A percentile compares a stretch with the other conserved stretches of the same genome.
Conservation (phyloP, 352 stramenopile species). For the Globisporangium mamillatum region DNA sequence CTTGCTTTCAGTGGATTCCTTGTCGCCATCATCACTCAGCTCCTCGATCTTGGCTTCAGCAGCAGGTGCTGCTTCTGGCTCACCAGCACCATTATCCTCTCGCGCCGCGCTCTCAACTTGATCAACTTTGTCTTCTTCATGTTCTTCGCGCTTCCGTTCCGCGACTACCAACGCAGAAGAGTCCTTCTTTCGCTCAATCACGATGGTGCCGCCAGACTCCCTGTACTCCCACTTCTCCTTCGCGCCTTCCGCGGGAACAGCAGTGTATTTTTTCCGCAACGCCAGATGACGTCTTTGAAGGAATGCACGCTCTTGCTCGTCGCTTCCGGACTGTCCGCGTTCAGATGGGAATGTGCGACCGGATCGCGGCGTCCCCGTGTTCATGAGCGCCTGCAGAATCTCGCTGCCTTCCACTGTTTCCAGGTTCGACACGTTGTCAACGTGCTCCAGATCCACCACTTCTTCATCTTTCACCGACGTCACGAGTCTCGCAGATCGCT, state of each 20-base stretch:
- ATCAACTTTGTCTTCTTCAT: not conserved
- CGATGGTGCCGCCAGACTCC: slow-evolving; percentile 10
- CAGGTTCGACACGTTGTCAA: slow-evolving; percentile 33
- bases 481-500: slow-evolving; percentile 10
- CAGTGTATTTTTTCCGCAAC: slow-evolving; percentile 34
- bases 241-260: slow-evolving; percentile 20
- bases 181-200: slow-evolving; percentile 21
- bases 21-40: slow-evolving; percentile 12
- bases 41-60: slow-evolving; percentile 5
- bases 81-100: not conserved
- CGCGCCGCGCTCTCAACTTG: not conserved
- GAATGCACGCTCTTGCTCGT: slow-evolving; percentile 47
- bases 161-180: not conserved
- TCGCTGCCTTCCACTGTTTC: slow-evolving; percentile 68
- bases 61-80: not conserved
- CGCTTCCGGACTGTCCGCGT: slow-evolving; percentile 35
- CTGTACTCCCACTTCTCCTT: slow-evolving; percentile 24
- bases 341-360: slow-evolving; percentile 54
- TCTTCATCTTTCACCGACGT: slow-evolving; percentile 25
- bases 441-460: slow-evolving; percentile 42
- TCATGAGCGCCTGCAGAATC: slow-evolving; percentile 53
- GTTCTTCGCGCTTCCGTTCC: not conserved
- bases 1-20: slow-evolving; percentile 30
- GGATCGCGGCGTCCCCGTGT: slow-evolving; percentile 35
- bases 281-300: slow-evolving; percentile 44